These are phyloP conservation scores for Cucurbita pepo DNA, from an alignment of 306 rosid species.

Conservation along the genomic window DNA sequence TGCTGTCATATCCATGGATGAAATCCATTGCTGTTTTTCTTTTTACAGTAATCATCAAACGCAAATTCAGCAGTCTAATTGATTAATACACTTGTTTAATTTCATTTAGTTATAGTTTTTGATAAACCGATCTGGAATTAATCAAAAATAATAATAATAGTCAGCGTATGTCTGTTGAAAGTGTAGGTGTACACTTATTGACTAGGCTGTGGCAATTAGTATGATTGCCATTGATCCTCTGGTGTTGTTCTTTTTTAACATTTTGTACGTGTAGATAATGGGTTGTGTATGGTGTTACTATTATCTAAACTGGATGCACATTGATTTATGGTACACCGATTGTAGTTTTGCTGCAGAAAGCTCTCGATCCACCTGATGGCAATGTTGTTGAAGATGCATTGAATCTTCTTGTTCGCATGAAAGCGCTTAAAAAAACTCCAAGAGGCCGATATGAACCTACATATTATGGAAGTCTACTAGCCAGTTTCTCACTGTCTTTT, in stretches of 20 bases:
- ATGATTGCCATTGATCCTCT: background rate
- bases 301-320: background rate
- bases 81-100: background rate
- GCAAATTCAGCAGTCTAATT: background rate
- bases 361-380: constrained; percentile 58
- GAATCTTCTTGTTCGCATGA: constrained; percentile 45
- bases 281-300: background rate
- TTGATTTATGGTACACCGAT: constrained; percentile 11
- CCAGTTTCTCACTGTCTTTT: constrained; percentile 67
- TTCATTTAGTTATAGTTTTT: background rate
- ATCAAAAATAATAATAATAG: background rate
- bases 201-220: background rate
- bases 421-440: constrained; percentile 33
- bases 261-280: background rate
- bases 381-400: constrained; percentile 65
- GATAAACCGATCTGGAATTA: background rate
- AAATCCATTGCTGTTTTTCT: background rate
- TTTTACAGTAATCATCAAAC: background rate
- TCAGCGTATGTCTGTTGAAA: background rate
- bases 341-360: constrained; percentile 63
- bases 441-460: constrained; percentile 75
- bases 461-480: constrained; percentile 62
- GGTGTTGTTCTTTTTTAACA: background rate
- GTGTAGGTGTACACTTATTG: background rate
- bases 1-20: background rate